These are phyloP conservation scores for Metschnikowia chrysomelidarum DNA, from an alignment of 805 yeast genomes.

Conservation along the genomic window DNA sequence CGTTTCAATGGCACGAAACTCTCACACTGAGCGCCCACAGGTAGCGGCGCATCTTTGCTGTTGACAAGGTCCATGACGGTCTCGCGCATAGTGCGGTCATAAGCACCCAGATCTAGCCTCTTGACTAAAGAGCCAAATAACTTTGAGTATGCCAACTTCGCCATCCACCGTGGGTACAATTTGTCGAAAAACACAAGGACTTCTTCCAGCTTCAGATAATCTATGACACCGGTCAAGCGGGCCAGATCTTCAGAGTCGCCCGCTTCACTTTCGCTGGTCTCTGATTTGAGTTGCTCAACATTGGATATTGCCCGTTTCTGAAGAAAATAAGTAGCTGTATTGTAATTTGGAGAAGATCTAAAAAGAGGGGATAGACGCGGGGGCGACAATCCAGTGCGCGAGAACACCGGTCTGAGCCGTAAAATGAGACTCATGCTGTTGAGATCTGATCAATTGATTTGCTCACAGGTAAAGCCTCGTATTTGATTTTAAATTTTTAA, in stretches of 20 bases:
- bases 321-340: background rate
- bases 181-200: conserved; percentile 38
- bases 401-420: no score
- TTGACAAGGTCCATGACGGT: conserved; percentile 18
- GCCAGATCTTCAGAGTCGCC: conserved; percentile 33
- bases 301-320: conserved; percentile 18
- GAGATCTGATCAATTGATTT: no score
- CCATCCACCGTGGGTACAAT: conserved; percentile 30
- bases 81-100: conserved; percentile 19
- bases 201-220: conserved; percentile 29
- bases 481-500: no score
- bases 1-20: conserved; percentile 68
- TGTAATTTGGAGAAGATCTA: background rate
- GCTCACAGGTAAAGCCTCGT: no score
- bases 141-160: conserved; percentile 25
- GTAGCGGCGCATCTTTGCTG: conserved; percentile 26
- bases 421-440: no score
- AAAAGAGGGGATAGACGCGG: background rate
- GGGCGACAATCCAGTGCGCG: background rate
- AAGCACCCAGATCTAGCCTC: conserved; percentile 14
- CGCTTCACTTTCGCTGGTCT: conserved; percentile 32
- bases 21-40: conserved; percentile 40
- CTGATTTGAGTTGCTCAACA: conserved; percentile 31
- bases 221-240: conserved; percentile 41
- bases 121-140: conserved; percentile 21